Base-by-base conservation (phyloP, 2,329 filamentous ascomycete species). In the Microsporum ferrugineum region DNA sequence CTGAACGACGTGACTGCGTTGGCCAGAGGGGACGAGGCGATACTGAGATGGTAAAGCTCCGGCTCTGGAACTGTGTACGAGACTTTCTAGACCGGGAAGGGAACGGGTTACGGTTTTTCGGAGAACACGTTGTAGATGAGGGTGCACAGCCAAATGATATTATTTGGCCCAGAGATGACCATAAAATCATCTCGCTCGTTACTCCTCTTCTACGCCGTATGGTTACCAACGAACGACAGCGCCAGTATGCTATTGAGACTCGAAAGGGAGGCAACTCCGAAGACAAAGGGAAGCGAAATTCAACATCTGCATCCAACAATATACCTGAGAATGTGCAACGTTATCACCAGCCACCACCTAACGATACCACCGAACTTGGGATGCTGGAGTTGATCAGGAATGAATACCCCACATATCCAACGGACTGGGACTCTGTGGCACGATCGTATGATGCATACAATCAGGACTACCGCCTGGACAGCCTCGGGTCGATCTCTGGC, bases 211-310 rank as follows among this genome's bases (percentile, higher is more conserved):
- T 84, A 62, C 71, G 81, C 61, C 74, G 81, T 29, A 83, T 84
- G 80, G 80, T 84, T 10, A 83, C 81, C 14, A 84, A 84, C 62
- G 82, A 84, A 68, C 74, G 81, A 29, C 81, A 84, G 66, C 73
- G 81, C 41, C 75, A 80, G 66, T 84, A 84, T 68, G 81, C 81
- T 0, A 78, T 82, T 34, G 79, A 82, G 68, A 80, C 79, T 0
- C 75, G 81, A 45, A 82, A 80, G 64, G 76, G 77, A 8, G 76
- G 76, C 2, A 71, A 71, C 39, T 31, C 66, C 0, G 72, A 74
- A 4, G 77, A 76, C 60, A 63, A 71, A 71, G 57, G 71, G 69
- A 59, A 71, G 71, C 57, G 66, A 69, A 36, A 73, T 71, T 61
- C 39, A 60, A 62, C n/a, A 66, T 62, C 33, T 64, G 67, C 8